These are phyloP conservation scores for Tolypocladium inflatum DNA, from an alignment of 2,329 filamentous ascomycete genomes.

Conservation along the genomic window DNA sequence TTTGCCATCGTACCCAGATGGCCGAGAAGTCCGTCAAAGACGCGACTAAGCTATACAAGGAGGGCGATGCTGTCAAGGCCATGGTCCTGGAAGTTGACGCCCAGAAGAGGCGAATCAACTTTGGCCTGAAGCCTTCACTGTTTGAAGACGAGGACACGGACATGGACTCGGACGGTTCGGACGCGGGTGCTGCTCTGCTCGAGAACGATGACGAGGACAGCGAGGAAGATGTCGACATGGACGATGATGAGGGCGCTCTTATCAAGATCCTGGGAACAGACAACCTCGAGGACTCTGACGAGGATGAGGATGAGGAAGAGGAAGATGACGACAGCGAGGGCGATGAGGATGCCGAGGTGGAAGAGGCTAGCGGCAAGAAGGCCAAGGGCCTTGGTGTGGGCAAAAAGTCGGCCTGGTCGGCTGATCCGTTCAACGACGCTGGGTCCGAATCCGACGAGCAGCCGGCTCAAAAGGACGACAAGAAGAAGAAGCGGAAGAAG, in stretches of 20 bases:
- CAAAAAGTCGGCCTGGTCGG: constrained; percentile 86
- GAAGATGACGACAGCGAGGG: constrained; percentile 26
- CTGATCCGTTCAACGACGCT: constrained; percentile 54
- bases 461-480: constrained; percentile 28
- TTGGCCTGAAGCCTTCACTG: constrained; percentile 88
- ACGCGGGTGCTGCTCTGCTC: constrained; percentile 34
- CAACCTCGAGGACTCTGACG: constrained; percentile 31
- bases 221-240: constrained; percentile 40
- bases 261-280: constrained; percentile 37
- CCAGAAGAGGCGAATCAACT: constrained; percentile 69
- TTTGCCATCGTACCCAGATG: constrained; percentile 90
- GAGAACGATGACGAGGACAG: constrained; percentile 37
- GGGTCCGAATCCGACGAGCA: constrained; percentile 38
- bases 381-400: constrained; percentile 32
- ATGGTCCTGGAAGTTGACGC: constrained; percentile 71
- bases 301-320: constrained; percentile 22
- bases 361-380: constrained; percentile 26
- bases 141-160: constrained; percentile 58
- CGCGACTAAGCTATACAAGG: constrained; percentile 80
- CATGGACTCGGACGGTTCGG: constrained; percentile 36
- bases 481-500: constrained; percentile 61
- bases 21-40: constrained; percentile 75
- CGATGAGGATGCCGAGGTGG: constrained; percentile 29
- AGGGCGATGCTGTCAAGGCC: constrained; percentile 90
- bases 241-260: constrained; percentile 28